Evolutionary conservation across 257 asterid genomes (phyloP), one percentile per base, ranked within the genome.

Genomic region (Cinchona pubescens): DNA sequence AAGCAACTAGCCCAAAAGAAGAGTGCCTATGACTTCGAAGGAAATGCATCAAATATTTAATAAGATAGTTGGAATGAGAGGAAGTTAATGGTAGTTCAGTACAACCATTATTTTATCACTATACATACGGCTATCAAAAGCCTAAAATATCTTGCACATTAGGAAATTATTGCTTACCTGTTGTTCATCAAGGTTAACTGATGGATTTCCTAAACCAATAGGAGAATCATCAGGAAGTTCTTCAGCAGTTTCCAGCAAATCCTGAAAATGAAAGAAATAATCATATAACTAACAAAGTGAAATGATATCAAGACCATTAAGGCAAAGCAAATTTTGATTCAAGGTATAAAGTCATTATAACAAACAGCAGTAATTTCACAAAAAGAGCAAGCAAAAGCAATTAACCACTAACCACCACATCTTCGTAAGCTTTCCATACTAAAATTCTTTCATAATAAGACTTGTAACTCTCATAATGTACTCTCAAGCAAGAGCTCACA

Each of bases 181-280:
- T n/a, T 85, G 82, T 77, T 78, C 85, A 38, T 72, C 85, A 73
- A 75, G 81, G 80, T 82, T 78, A 56, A 66, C 80, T 2, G 82
- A 81, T 34, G 85, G 71, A 75, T 74, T 71, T 66, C 74, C 82
- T 42, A 75, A 75, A 60, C 80, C 75, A 49, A 79, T 51, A 58
- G 84, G 79, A 5, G 83, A 78, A 73, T 76, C 86, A 48, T 79
- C 78, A 51, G 72, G 80, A 12, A 80, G 74, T 66, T 79, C 79
- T 42, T 76, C 84, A 60, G 81, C 32, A 80, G 83, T 78, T 79
- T 80, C 90, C 63, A 73, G 72, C 64, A 80, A 62, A 30, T 79
- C 81, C 90, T 86, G 84, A 71, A 64, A 42, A 74, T 58, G 18
- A 71, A 49, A 75, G 58, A 27, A 34, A 4, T 15, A 48, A 69